These are phyloP conservation scores for Elaeis oleifera DNA, from an alignment of 202 grass and related monocot species.

Conservation along the genomic window DNA sequence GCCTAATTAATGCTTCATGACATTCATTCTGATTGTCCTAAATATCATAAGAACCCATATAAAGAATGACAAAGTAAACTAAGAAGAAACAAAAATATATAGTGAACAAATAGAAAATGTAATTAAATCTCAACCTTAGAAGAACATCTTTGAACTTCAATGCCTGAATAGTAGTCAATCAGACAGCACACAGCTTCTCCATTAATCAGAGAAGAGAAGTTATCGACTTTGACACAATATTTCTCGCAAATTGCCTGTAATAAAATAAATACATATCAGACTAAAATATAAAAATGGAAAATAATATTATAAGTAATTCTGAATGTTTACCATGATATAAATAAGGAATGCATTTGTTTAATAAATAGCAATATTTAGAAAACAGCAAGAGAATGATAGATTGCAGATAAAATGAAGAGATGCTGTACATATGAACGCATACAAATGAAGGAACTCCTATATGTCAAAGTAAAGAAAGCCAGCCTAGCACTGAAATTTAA, in stretches of 20 bases:
- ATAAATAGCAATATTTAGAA: too few relatives aligned
- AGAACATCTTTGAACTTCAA: slow-evolving; percentile 21
- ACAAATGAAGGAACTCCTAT: too few relatives aligned
- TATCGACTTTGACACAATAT: slow-evolving; percentile 30
- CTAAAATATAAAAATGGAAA: slow-evolving; percentile 8
- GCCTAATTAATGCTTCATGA: slow-evolving; percentile 28
- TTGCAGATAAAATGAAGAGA: too few relatives aligned
- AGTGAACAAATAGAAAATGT: background rate
- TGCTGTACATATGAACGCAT: too few relatives aligned
- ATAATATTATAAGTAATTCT: too few relatives aligned
- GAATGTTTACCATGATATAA: too few relatives aligned
- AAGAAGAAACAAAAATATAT: slow-evolving; percentile 1
- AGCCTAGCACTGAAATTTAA: too few relatives aligned
- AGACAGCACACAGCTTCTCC: slow-evolving; percentile 34
- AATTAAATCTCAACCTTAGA: slow-evolving; percentile 32
- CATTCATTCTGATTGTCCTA: background rate
- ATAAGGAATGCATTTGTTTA: too few relatives aligned
- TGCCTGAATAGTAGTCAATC: slow-evolving; percentile 41
- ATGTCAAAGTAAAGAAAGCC: too few relatives aligned
- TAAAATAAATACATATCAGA: background rate
- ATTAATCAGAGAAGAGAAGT: slow-evolving; percentile 37
- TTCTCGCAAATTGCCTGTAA: slow-evolving; percentile 46
- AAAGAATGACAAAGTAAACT: slow-evolving; percentile 10
- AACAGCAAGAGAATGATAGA: too few relatives aligned
- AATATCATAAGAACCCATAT: background rate